Conservation (phyloP, 2,329 filamentous ascomycete species). For the Neopestalotiopsis rosae region DNA sequence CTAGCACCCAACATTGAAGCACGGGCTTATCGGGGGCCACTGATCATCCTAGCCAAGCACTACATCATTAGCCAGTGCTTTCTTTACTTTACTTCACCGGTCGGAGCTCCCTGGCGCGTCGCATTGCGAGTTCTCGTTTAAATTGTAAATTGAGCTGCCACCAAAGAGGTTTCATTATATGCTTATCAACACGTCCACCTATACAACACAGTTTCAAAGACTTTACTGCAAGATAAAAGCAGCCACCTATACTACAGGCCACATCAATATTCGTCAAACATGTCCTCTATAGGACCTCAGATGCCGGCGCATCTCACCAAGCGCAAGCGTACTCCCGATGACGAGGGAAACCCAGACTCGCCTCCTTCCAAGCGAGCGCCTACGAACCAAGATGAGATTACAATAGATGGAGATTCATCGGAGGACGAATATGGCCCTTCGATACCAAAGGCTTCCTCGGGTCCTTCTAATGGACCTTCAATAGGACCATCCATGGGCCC, state of each 20-base stretch:
- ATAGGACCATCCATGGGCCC: conserved; percentile 33
- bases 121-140: background rate
- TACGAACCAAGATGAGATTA: conserved; percentile 55
- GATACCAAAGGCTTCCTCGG: conserved; percentile 28
- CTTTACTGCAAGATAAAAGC: too few relatives aligned
- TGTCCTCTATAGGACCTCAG: conserved; percentile 74
- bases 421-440: conserved; percentile 50
- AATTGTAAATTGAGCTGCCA: background rate
- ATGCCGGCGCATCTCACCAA: conserved; percentile 71
- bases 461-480: conserved; percentile 23
- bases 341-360: conserved; percentile 42
- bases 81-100: background rate
- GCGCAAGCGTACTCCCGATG: conserved; percentile 60
- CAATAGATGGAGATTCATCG: conserved; percentile 48
- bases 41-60: conserved; percentile 1
- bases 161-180: background rate
- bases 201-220: too few relatives aligned
- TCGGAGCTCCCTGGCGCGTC: background rate
- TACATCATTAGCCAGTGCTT: conserved; percentile 23
- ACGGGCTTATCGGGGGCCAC: background rate
- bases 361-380: conserved; percentile 53
- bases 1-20: background rate
- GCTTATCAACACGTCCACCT: background rate
- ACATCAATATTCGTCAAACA: conserved; percentile 37
- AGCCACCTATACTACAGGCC: too few relatives aligned